These are phyloP conservation scores for Penicillium silybi DNA, from an alignment of 495 filamentous ascomycete species.

Conservation along the genomic window DNA sequence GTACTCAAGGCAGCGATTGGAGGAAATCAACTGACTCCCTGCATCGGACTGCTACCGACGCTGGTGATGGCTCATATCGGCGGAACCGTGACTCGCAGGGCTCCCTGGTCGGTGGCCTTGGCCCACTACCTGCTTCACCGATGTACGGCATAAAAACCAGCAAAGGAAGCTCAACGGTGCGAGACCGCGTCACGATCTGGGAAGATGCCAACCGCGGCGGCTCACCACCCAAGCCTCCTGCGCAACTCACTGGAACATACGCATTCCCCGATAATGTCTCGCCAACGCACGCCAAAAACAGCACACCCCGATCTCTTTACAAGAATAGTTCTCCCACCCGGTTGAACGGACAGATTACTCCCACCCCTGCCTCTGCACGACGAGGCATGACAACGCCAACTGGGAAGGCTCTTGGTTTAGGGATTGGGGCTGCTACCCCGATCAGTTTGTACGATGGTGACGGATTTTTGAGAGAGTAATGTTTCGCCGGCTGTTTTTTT, in stretches of 20 bases:
- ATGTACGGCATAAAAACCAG: background rate
- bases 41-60: conserved; percentile 15
- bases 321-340: conserved; percentile 14
- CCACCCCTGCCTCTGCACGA: conserved; percentile 15
- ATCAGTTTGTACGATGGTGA: conserved; percentile 48
- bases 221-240: conserved; percentile 9
- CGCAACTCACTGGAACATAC: conserved; percentile 8
- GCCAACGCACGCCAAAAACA: conserved; percentile 4
- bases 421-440: conserved; percentile 34
- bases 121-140: conserved; percentile 1
- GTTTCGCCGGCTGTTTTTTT: conserved; percentile 2
- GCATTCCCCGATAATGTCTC: conserved; percentile 14
- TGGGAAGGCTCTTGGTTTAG: conserved; percentile 32
- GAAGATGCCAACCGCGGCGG: conserved; percentile 29
- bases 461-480: conserved; percentile 45
- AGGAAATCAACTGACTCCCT: conserved; percentile 20
- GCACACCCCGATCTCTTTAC: conserved; percentile 10
- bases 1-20: conserved; percentile 26
- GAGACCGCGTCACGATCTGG: conserved; percentile 37
- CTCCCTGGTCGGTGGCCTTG: conserved; percentile 9
- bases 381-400: conserved; percentile 30
- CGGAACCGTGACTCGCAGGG: conserved; percentile 6
- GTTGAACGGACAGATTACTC: conserved; percentile 8
- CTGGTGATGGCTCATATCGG: conserved; percentile 1
- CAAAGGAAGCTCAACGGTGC: conserved; percentile 5